A percentile compares a stretch with the other conserved stretches of the same genome.
Conservation (phyloP, 768 basidiomycete species). For the Pilatotrama ljubarskyi region DNA sequence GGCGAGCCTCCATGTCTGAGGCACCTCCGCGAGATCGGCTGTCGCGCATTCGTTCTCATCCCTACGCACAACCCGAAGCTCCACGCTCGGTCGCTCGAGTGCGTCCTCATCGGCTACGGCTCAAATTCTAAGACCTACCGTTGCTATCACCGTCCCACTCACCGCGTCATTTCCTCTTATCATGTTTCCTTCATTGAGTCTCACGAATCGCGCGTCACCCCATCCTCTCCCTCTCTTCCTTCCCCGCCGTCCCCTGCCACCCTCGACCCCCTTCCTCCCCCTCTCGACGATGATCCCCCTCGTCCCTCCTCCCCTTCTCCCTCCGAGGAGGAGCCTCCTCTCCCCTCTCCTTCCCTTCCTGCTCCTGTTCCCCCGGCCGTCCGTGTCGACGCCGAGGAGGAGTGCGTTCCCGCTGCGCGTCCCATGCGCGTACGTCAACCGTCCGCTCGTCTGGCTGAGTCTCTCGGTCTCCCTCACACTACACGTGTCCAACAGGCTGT, state of each 20-base stretch:
- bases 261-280: neutral
- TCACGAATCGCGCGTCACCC: conserved; percentile 3
- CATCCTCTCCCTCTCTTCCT: neutral
- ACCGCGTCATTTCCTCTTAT: conserved; percentile 15
- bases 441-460: conserved; percentile 14
- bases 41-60: conserved; percentile 24
- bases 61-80: conserved; percentile 26
- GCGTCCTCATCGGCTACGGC: conserved; percentile 29
- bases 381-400: no score
- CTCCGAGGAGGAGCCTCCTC: neutral
- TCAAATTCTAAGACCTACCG: conserved; percentile 28
- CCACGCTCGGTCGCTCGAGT: conserved; percentile 18
- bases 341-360: neutral
- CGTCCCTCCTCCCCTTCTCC: neutral
- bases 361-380: neutral
- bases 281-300: neutral
- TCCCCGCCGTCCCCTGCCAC: neutral
- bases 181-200: conserved; percentile 28
- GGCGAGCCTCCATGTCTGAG: conserved; percentile 20
- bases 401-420: neutral
- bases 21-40: conserved; percentile 31
- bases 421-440: neutral
- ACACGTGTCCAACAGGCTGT: neutral
- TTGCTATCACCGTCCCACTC: conserved; percentile 21
- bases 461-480: conserved; percentile 4